phyloP scores from a whole-genome alignment of 208 protist species.

The Leishmania turanica region DNA sequence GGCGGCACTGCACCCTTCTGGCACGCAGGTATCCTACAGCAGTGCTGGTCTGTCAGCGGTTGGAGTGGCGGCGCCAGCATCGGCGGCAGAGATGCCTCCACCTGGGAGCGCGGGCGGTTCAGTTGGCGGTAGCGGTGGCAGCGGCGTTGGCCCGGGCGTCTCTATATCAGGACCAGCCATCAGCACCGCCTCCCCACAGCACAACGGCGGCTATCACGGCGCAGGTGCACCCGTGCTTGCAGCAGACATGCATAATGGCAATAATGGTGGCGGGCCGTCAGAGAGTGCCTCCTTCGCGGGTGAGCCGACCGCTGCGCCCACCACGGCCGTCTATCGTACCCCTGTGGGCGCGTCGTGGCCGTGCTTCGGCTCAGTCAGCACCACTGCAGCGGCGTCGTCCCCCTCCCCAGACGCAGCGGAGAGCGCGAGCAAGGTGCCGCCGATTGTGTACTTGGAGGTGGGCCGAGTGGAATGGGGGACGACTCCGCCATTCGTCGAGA shows the following conservation, averaged over 20 bases:
- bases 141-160: not conserved
- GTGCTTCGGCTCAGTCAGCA: not conserved
- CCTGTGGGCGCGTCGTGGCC: not conserved
- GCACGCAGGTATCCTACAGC: not conserved
- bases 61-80: not conserved
- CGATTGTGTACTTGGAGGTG: constrained; percentile 59
- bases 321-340: not conserved
- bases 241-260: not conserved
- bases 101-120: not conserved
- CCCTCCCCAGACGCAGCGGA: not conserved
- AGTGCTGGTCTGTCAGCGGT: not conserved
- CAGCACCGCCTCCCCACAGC: not conserved
- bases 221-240: not conserved
- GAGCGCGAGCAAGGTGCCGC: constrained; percentile 15
- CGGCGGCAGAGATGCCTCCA: not conserved
- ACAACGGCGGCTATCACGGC: not conserved
- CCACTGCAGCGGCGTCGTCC: not conserved
- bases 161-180: not conserved
- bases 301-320: not conserved
- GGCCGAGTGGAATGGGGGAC: constrained; percentile 71
- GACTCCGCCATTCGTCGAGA: constrained; percentile 69
- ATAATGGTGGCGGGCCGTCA: not conserved
- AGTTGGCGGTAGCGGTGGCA: not conserved
- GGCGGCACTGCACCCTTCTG: not conserved
- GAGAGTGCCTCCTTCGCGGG: not conserved